Percentiles rank a stretch among this genome's conserved stretches.
Conservation (phyloP, 1,284 basidiomycete genomes). For the Cystobasidium slooffiae region DNA sequence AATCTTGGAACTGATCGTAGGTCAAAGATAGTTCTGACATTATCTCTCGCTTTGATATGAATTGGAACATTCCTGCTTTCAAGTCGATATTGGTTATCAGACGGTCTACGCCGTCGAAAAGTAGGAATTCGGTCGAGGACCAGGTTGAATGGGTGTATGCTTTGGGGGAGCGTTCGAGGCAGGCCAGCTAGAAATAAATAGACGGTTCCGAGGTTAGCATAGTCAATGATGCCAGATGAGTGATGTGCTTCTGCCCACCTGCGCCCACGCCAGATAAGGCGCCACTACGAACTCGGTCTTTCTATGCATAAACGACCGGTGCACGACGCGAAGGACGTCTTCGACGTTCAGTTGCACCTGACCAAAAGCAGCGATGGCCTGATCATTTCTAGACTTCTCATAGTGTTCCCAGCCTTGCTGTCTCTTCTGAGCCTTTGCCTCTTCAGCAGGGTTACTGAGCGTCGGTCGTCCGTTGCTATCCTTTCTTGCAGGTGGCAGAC, state of each 20-base stretch:
- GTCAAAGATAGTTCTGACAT: constrained; percentile 74
- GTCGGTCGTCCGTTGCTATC: constrained; percentile 20
- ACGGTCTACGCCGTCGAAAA: constrained; percentile 84
- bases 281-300: constrained; percentile 96
- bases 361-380: constrained; percentile 80
- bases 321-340: constrained; percentile 89
- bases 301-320: constrained; percentile 90
- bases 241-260: constrained; percentile 64
- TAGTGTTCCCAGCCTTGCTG: constrained; percentile 86
- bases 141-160: constrained; percentile 94
- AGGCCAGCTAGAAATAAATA: constrained; percentile 70
- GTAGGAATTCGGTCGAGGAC: constrained; percentile 84
- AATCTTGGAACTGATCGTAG: constrained; percentile 93
- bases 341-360: constrained; percentile 72
- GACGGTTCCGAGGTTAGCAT: background rate
- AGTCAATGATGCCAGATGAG: background rate
- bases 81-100: constrained; percentile 87
- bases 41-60: constrained; percentile 77
- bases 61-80: constrained; percentile 73
- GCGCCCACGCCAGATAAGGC: constrained; percentile 90
- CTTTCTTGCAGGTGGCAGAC: constrained; percentile 67
- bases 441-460: constrained; percentile 16
- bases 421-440: constrained; percentile 30
- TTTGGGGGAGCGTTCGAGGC: constrained; percentile 89
- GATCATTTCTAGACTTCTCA: constrained; percentile 83